Conservation (phyloP, 768 basidiomycete genomes). For the Pleurotus tuoliensis region DNA sequence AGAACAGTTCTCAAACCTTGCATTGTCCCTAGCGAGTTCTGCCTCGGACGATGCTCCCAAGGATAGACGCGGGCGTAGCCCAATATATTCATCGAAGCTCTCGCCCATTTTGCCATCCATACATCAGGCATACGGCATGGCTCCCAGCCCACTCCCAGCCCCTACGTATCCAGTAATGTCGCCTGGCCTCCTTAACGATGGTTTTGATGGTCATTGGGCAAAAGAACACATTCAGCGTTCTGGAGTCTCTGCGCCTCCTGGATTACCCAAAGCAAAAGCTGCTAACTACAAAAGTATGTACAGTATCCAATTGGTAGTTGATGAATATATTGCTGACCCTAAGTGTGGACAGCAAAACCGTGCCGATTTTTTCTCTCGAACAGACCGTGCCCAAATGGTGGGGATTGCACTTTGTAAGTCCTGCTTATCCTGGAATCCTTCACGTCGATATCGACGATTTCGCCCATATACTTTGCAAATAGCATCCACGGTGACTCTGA, state of each 20-base stretch:
- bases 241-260: background rate
- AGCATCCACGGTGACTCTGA: constrained; percentile 44
- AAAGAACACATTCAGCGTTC: background rate
- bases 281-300: constrained; percentile 40
- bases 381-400: constrained; percentile 48
- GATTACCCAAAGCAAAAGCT: constrained; percentile 9
- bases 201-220: background rate
- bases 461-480: constrained; percentile 3
- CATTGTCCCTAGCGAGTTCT: background rate
- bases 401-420: constrained; percentile 57
- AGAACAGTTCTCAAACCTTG: background rate
- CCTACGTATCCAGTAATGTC: background rate
- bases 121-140: background rate
- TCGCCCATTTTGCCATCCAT: constrained; percentile 1
- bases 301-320: background rate
- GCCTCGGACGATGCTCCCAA: background rate
- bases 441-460: background rate
- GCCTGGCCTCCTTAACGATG: background rate
- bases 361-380: constrained; percentile 51
- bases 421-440: background rate
- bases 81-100: background rate
- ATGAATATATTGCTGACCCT: background rate
- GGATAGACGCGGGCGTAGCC: background rate
- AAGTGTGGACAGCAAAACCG: constrained; percentile 45
- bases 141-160: background rate